Conservation (phyloP, 2,329 filamentous ascomycete species). For the Cadophora gregata region DNA sequence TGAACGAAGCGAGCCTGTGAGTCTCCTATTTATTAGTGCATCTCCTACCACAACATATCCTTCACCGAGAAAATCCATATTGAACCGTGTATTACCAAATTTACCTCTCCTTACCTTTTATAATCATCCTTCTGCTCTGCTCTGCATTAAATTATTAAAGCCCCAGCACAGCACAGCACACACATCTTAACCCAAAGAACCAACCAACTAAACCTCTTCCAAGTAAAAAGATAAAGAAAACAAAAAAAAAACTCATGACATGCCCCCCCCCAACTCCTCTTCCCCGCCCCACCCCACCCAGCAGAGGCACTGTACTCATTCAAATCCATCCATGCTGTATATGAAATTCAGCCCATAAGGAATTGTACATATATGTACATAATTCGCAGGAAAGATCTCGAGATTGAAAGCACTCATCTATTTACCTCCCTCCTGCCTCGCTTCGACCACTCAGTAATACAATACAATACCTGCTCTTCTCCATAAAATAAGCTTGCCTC, state of each 20-base stretch:
- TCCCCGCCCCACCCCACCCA: too few relatives aligned
- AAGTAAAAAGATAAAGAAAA: too few relatives aligned
- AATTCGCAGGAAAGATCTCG: not conserved
- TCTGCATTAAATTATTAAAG: constrained; percentile 27
- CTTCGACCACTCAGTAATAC: too few relatives aligned
- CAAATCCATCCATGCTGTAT: too few relatives aligned
- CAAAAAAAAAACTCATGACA: constrained; percentile 10
- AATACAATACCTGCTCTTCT: too few relatives aligned
- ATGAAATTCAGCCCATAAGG: not conserved
- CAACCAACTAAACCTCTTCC: too few relatives aligned
- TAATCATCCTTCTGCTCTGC: constrained; percentile 44
- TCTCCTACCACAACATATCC: constrained; percentile 11
- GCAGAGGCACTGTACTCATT: too few relatives aligned
- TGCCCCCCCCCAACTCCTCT: constrained; percentile 9
- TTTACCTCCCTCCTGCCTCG: not conserved
- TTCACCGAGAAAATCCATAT: constrained; percentile 49
- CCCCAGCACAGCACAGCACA: not conserved
- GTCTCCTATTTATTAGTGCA: too few relatives aligned
- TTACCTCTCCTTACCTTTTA: constrained; percentile 27
- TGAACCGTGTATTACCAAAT: constrained; percentile 48
- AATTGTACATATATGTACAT: not conserved
- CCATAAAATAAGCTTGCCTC: too few relatives aligned
- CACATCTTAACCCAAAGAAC: too few relatives aligned
- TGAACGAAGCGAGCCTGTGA: too few relatives aligned
- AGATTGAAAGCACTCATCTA: not conserved